A percentile compares a stretch with the other conserved stretches of the same genome.
phyloP scores from a whole-genome alignment of 148 eudicot genomes.

The Gaultheria prostrata region DNA sequence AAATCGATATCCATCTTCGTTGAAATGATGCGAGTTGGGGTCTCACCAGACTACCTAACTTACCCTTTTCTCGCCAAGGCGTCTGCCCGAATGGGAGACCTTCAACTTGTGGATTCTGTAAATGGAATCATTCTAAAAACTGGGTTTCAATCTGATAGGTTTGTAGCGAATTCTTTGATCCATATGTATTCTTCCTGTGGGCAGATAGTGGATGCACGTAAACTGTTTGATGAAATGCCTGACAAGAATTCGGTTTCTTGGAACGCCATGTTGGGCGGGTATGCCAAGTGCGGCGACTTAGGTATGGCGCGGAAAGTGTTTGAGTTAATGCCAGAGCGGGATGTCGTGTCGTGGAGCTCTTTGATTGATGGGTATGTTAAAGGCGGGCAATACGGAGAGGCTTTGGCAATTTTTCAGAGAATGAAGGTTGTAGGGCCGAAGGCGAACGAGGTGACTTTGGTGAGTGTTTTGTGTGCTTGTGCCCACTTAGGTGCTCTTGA shows the following conservation, averaged over 20 bases:
- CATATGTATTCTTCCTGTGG: conserved; percentile 65
- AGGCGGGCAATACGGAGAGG: conserved; percentile 54
- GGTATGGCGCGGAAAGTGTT: conserved; percentile 50
- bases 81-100: conserved; percentile 38
- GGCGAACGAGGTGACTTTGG: conserved; percentile 93
- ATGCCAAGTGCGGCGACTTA: conserved; percentile 71
- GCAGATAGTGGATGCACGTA: conserved; percentile 39
- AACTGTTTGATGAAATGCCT: conserved; percentile 76
- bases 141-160: conserved; percentile 60
- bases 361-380: conserved; percentile 86
- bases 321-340: conserved; percentile 57
- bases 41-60: conserved; percentile 59
- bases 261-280: conserved; percentile 78
- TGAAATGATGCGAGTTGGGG: conserved; percentile 50
- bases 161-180: conserved; percentile 66
- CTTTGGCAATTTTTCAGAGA: conserved; percentile 55
- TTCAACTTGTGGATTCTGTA: conserved; percentile 35
- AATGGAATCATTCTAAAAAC: conserved; percentile 40
- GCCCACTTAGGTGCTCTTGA: conserved; percentile 86
- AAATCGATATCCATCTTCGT: conserved; percentile 40
- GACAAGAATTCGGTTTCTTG: conserved; percentile 58
- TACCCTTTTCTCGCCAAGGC: conserved; percentile 80
- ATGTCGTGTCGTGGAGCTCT: conserved; percentile 91
- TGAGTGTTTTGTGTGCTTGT: conserved; percentile 85
- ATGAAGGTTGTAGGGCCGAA: conserved; percentile 49